Evolutionary conservation across 1,284 basidiomycete species (phyloP), one percentile per base, ranked within the genome.

Genomic region (Sporisorium graminicola): DNA sequence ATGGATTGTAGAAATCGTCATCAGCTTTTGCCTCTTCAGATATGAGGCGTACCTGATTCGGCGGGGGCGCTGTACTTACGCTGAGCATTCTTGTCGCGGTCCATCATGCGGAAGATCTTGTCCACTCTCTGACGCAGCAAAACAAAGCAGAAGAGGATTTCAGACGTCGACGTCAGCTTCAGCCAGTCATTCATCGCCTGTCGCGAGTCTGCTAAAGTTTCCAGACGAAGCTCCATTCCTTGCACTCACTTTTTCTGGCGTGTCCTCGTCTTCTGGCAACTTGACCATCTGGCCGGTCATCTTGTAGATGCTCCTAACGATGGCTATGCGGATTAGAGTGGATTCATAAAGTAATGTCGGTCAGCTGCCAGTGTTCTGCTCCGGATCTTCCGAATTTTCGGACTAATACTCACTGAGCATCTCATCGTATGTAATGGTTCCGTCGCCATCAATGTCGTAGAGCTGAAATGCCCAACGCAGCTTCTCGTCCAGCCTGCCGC

Each of bases 381-480:
- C 8, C 13, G n/a, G n/a, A n/a, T n/a, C 18, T 13, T 13, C 13
- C 20, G 16, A 12, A 7, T 8, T 13, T 22, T 12, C 14, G 9
- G 5, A 42, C 24, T 5, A 22, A 9, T n/a, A 83, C 80, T 61
- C 63, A 82, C 80, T 84, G 29, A 85, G 91, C 94, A 99, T 99
- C 88, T 99, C 97, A 81, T 96, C 92, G 65, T 79, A 82, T 24
- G 82, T 82, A 53, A 83, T 83, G 35, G 79, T 79, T 22, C 82
- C 81, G 33, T 84, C 81, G 18, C 80, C 94, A 88, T 99, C 94
- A 83, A 99, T 98, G 86, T 99, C 97, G 87, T 99, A 99, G 18
- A 99, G 89, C 87, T 99, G 95, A 91, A 99, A 99, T 10, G 97
- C 97, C 97, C 96, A 99, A 88, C 94, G 94, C 79, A 99, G 92